Conservation (phyloP, 2,329 filamentous ascomycete genomes). For the Calonectria henricotiae region DNA sequence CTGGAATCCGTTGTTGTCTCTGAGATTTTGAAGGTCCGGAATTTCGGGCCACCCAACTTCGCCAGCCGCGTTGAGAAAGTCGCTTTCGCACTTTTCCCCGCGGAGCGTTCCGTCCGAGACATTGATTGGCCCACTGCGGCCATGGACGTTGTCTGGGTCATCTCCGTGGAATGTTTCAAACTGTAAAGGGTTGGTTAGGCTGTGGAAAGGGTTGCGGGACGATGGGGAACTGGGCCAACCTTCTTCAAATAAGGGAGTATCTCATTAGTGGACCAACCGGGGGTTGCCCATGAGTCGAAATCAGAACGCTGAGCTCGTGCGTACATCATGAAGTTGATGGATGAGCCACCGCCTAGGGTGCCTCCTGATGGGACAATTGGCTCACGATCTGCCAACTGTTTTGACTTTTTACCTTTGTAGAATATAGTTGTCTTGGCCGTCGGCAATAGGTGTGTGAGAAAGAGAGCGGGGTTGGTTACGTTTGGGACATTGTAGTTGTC, state of each 20-base stretch:
- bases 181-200: slow-evolving; percentile 49
- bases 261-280: slow-evolving; percentile 56
- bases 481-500: slow-evolving; percentile 52
- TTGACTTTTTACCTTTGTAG: slow-evolving; percentile 51
- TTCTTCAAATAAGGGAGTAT: slow-evolving; percentile 56
- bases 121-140: slow-evolving; percentile 70
- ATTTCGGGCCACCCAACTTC: slow-evolving; percentile 68
- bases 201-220: no score
- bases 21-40: slow-evolving; percentile 70
- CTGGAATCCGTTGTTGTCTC: slow-evolving; percentile 56
- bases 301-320: slow-evolving; percentile 55
- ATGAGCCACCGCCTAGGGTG: slow-evolving; percentile 55
- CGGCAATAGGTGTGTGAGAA: slow-evolving; percentile 48
- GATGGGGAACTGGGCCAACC: slow-evolving; percentile 35
- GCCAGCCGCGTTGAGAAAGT: slow-evolving; percentile 66
- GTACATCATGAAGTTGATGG: slow-evolving; percentile 57
- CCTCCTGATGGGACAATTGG: slow-evolving; percentile 52
- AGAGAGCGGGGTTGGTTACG: slow-evolving; percentile 53
- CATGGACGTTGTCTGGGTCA: slow-evolving; percentile 65
- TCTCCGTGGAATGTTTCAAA: slow-evolving; percentile 72
- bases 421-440: slow-evolving; percentile 49
- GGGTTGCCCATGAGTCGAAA: slow-evolving; percentile 56
- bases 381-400: slow-evolving; percentile 47
- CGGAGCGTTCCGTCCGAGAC: slow-evolving; percentile 68
- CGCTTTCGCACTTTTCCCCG: slow-evolving; percentile 60